Evolutionary conservation across 2,329 filamentous ascomycete genomes (phyloP).

Genomic region (Plenodomus lindquistii): DNA sequence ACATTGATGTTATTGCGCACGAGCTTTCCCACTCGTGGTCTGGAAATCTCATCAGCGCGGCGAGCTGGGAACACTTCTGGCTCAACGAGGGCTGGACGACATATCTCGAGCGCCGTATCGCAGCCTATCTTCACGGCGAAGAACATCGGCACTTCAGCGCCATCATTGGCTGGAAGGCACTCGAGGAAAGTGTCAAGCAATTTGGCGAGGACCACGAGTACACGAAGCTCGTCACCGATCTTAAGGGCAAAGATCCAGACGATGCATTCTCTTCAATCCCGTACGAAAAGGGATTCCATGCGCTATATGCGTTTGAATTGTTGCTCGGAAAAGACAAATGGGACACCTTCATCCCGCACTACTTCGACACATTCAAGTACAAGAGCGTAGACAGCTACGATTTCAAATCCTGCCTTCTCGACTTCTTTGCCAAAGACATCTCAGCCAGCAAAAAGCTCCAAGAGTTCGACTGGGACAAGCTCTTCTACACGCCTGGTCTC

Average conservation of each 20-base stretch:
- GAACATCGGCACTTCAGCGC: slow-evolving; percentile 89
- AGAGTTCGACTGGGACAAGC: slow-evolving; percentile 83
- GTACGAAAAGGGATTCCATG: slow-evolving; percentile 96
- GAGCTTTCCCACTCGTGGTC: slow-evolving; percentile 80
- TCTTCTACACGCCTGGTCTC: slow-evolving; percentile 86
- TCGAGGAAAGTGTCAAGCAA: slow-evolving; percentile 76
- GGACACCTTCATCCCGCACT: slow-evolving; percentile 93
- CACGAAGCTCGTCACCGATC: slow-evolving; percentile 85
- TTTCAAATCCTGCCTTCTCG: slow-evolving; percentile 84
- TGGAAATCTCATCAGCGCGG: slow-evolving; percentile 79
- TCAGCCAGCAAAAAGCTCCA: slow-evolving; percentile 66
- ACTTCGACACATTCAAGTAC: slow-evolving; percentile 82
- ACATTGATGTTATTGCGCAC: slow-evolving; percentile 95
- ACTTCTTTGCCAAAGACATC: slow-evolving; percentile 77
- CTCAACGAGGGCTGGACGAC: slow-evolving; percentile 86
- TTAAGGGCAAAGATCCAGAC: slow-evolving; percentile 90
- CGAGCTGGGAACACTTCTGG: slow-evolving; percentile 79
- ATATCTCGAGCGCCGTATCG: slow-evolving; percentile 87
- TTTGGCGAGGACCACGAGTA: slow-evolving; percentile 87
- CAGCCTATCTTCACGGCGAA: slow-evolving; percentile 77
- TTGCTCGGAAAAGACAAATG: slow-evolving; percentile 84
- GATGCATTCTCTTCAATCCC: slow-evolving; percentile 92
- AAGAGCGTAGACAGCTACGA: slow-evolving; percentile 93
- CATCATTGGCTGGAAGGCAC: slow-evolving; percentile 92
- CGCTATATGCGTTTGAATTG: slow-evolving; percentile 87